phyloP scores from a whole-genome alignment of 331 rosid species.

The Erythrophleum ivorense region DNA sequence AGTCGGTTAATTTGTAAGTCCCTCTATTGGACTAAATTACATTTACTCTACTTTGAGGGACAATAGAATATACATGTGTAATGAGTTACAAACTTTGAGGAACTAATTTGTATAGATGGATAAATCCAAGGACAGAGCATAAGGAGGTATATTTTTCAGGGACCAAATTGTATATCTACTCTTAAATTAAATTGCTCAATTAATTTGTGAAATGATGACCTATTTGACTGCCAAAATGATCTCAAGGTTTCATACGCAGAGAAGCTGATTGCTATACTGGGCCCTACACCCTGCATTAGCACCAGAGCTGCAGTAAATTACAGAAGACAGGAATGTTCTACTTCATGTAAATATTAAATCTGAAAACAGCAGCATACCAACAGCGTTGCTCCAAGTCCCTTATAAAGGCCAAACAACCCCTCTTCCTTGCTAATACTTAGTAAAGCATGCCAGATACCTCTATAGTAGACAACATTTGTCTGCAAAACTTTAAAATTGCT shows the following conservation, averaged over 20 bases:
- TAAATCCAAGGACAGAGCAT: not conserved
- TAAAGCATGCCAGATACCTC: slow-evolving; percentile 83
- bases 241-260: slow-evolving; percentile 88
- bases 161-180: not conserved
- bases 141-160: not conserved
- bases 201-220: slow-evolving; percentile 55
- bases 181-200: slow-evolving; percentile 5
- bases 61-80: not conserved
- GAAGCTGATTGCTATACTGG: slow-evolving; percentile 93
- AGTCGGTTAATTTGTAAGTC: not conserved
- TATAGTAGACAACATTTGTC: slow-evolving; percentile 79
- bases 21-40: not conserved
- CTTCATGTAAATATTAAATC: slow-evolving; percentile 20
- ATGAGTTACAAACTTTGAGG: not conserved
- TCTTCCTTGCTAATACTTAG: slow-evolving; percentile 81
- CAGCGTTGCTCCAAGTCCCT: slow-evolving; percentile 97
- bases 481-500: slow-evolving; percentile 51
- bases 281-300: slow-evolving; percentile 87
- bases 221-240: slow-evolving; percentile 75
- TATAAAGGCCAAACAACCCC: slow-evolving; percentile 89
- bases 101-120: not conserved
- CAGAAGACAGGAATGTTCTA: slow-evolving; percentile 20
- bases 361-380: slow-evolving; percentile 63
- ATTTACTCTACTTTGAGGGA: not conserved
- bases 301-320: slow-evolving; percentile 32